A percentile compares a stretch with the other conserved stretches of the same genome.
Conservation (phyloP, 1,284 basidiomycete species). For the Ganoderma multipileum region DNA sequence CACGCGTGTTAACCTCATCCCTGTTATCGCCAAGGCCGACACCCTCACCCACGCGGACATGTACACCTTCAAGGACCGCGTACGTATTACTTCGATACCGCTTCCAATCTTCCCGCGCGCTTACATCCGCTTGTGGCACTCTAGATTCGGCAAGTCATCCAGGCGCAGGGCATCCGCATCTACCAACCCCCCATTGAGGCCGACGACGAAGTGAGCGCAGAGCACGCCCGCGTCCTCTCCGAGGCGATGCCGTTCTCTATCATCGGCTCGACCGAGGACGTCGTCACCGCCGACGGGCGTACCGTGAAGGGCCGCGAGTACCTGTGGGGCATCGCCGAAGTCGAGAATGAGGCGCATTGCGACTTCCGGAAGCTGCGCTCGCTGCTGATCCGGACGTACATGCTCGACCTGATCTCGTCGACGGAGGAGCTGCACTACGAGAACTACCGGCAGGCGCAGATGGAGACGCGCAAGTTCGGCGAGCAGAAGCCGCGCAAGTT, state of each 20-base stretch:
- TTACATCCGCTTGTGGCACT: conserved; percentile 16
- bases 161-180: conserved; percentile 92
- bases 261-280: conserved; percentile 96
- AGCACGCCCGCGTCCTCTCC: conserved; percentile 87
- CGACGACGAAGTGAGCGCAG: conserved; percentile 89
- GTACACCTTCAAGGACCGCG: conserved; percentile 91
- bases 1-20: conserved; percentile 95
- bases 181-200: conserved; percentile 93
- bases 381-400: conserved; percentile 96
- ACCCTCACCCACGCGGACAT: conserved; percentile 96
- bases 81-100: conserved; percentile 47
- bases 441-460: conserved; percentile 97
- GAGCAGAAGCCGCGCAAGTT: conserved; percentile 99
- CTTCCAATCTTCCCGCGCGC: conserved; percentile 6
- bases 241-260: conserved; percentile 98
- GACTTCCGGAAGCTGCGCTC: conserved; percentile 99
- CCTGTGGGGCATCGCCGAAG: conserved; percentile 99
- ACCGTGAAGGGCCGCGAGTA: conserved; percentile 98
- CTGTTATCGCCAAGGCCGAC: conserved; percentile 97
- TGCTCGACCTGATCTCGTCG: conserved; percentile 96
- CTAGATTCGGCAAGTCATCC: conserved; percentile 90
- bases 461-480: conserved; percentile 99
- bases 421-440: conserved; percentile 98
- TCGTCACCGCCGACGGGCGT: conserved; percentile 90
- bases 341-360: conserved; percentile 99